phyloP scores from a whole-genome alignment of 2,329 filamentous ascomycete genomes.

The Aspergillus sp. region DNA sequence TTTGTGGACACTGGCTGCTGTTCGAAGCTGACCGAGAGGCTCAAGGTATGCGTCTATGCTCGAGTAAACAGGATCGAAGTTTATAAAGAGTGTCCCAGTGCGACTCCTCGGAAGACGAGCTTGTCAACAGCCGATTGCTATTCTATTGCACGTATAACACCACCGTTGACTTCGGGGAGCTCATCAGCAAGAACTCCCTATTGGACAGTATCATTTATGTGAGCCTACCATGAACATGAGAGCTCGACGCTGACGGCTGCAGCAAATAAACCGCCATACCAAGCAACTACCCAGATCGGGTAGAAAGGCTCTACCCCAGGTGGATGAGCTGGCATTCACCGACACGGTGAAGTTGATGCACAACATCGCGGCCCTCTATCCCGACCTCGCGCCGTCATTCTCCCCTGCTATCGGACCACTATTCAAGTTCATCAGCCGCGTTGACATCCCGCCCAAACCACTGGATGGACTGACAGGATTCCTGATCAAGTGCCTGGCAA shows the following conservation, averaged over 20 bases:
- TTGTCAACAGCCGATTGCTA: slow-evolving; percentile 67
- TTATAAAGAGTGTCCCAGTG: slow-evolving; percentile 31
- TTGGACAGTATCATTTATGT: slow-evolving; percentile 57
- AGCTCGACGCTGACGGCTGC: slow-evolving; percentile 11
- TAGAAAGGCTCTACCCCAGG: slow-evolving; percentile 24
- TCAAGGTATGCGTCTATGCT: slow-evolving; percentile 43
- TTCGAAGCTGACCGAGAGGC: slow-evolving; percentile 56
- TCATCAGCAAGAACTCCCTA: slow-evolving; percentile 58
- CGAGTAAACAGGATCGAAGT: not conserved
- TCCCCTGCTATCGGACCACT: slow-evolving; percentile 60
- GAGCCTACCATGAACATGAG: slow-evolving; percentile 4
- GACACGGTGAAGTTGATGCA: slow-evolving; percentile 85
- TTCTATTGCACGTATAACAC: slow-evolving; percentile 73
- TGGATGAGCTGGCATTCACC: slow-evolving; percentile 68
- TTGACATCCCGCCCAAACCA: slow-evolving; percentile 53
- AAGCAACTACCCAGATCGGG: slow-evolving; percentile 41
- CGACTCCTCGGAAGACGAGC: slow-evolving; percentile 73
- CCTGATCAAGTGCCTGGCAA: slow-evolving; percentile 71
- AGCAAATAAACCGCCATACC: slow-evolving; percentile 62
- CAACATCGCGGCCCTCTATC: slow-evolving; percentile 71
- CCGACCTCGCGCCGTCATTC: slow-evolving; percentile 53
- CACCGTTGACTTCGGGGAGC: slow-evolving; percentile 53
- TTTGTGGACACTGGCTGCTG: slow-evolving; percentile 63
- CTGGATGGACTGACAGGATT: slow-evolving; percentile 63
- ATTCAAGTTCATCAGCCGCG: slow-evolving; percentile 56